Conservation (phyloP, 805 yeast species). For the Starmerella apis region DNA sequence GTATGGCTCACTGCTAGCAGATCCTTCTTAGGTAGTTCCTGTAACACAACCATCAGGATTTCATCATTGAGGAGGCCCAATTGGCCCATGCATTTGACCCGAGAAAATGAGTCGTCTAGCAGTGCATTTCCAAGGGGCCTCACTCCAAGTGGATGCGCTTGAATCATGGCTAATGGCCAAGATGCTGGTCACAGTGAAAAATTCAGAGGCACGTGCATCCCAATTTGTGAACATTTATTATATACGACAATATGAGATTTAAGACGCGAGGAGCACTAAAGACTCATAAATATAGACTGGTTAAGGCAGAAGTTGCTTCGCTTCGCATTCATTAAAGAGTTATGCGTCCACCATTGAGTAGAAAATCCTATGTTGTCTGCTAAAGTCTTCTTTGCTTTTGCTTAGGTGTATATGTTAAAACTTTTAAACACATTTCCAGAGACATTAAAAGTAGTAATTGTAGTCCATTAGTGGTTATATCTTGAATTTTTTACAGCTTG, state of each 20-base stretch:
- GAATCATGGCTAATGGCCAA: conserved; percentile 13
- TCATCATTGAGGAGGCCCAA: conserved; percentile 53
- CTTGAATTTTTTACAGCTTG: too few species aligned
- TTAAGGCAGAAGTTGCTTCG: too few species aligned
- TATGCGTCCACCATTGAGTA: too few species aligned
- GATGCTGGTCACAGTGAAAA: conserved; percentile 6
- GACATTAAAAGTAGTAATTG: too few species aligned
- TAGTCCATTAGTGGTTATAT: too few species aligned
- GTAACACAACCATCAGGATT: conserved; percentile 43
- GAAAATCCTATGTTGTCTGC: too few species aligned
- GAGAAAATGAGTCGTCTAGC: conserved; percentile 26
- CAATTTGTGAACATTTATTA: not conserved
- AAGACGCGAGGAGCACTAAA: too few species aligned
- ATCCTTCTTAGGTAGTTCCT: conserved; percentile 42
- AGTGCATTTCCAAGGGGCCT: conserved; percentile 64
- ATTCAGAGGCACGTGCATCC: conserved; percentile 1
- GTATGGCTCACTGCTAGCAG: conserved; percentile 45
- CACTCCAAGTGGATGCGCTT: conserved; percentile 60
- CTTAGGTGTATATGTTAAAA: too few species aligned
- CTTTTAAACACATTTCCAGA: too few species aligned
- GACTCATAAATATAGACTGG: too few species aligned
- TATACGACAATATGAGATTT: not conserved
- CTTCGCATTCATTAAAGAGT: too few species aligned
- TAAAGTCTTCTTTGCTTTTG: too few species aligned
- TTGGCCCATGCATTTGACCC: conserved; percentile 18